Conservation (phyloP, 2,329 filamentous ascomycete species). For the Lecanicillium sp. region DNA sequence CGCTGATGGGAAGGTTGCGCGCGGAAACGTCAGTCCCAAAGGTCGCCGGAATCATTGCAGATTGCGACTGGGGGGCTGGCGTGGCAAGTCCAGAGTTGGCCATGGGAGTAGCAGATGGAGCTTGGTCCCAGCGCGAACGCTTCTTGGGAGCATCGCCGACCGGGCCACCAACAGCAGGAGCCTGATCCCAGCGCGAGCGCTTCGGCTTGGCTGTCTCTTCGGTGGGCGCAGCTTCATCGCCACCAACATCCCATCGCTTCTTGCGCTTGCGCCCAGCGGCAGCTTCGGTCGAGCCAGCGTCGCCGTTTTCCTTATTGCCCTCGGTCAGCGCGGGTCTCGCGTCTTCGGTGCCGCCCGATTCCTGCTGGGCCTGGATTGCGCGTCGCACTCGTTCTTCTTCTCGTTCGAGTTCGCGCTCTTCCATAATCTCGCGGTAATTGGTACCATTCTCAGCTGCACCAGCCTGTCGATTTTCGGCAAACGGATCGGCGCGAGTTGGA, state of each 20-base stretch:
- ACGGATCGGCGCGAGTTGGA: slow-evolving; percentile 79
- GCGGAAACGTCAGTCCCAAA: slow-evolving; percentile 78
- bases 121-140: slow-evolving; percentile 88
- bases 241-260: slow-evolving; percentile 84
- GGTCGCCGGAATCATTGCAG: slow-evolving; percentile 44
- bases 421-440: slow-evolving; percentile 88
- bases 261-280: slow-evolving; percentile 72
- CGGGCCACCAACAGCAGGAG: slow-evolving; percentile 50
- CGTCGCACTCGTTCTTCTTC: slow-evolving; percentile 84
- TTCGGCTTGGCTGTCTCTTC: slow-evolving; percentile 57
- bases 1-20: slow-evolving; percentile 76
- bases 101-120: slow-evolving; percentile 72
- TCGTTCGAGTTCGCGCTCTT: slow-evolving; percentile 79
- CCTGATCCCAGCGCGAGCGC: slow-evolving; percentile 83
- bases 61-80: slow-evolving; percentile 67
- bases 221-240: slow-evolving; percentile 43
- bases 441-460: slow-evolving; percentile 64
- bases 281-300: slow-evolving; percentile 61
- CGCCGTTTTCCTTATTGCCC: slow-evolving; percentile 65
- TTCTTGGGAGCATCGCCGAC: slow-evolving; percentile 58
- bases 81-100: slow-evolving; percentile 69
- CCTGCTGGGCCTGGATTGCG: slow-evolving; percentile 67
- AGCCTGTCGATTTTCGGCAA: slow-evolving; percentile 67
- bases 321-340: slow-evolving; percentile 72
- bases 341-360: slow-evolving; percentile 46